phyloP scores from a whole-genome alignment of 1,284 basidiomycete species.

The Takashimella koratensis region DNA sequence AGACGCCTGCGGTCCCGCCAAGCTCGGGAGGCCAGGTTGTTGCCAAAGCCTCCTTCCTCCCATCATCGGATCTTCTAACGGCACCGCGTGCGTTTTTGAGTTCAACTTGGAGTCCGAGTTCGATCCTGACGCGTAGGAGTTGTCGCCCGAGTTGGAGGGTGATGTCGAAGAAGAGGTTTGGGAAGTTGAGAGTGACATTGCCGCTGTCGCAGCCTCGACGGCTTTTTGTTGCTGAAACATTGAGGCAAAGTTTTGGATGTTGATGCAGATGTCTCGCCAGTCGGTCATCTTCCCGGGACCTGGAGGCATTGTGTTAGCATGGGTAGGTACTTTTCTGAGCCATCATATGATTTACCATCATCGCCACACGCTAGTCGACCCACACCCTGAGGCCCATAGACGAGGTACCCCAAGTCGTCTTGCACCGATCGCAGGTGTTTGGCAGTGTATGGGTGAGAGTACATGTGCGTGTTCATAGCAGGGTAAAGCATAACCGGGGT shows the following conservation, averaged over 20 bases:
- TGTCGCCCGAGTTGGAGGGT: too few relatives aligned
- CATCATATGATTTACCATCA: constrained; percentile 72
- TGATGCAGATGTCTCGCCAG: constrained; percentile 58
- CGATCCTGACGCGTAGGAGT: too few relatives aligned
- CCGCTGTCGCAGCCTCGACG: neutral
- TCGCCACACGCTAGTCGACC: constrained; percentile 82
- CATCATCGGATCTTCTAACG: neutral
- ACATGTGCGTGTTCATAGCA: constrained; percentile 99
- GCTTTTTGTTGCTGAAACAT: constrained; percentile 5
- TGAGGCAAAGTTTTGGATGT: constrained; percentile 32
- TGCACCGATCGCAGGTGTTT: constrained; percentile 69
- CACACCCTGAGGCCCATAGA: constrained; percentile 64
- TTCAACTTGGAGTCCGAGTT: too few relatives aligned
- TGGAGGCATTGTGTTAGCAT: constrained; percentile 37
- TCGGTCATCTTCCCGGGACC: constrained; percentile 90
- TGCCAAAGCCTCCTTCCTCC: neutral
- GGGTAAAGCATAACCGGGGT: constrained; percentile 88
- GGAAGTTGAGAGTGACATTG: neutral
- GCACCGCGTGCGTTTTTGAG: too few relatives aligned
- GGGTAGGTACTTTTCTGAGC: neutral
- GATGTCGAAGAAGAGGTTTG: neutral
- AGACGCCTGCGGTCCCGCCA: neutral
- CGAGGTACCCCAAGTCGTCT: constrained; percentile 70
- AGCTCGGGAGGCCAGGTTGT: neutral
- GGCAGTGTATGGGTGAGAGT: constrained; percentile 84